Percentiles rank a stretch among this genome's conserved stretches.
Evolutionary conservation across 441 rosid genomes (phyloP).

Genomic region (Monsonia emarginata): DNA sequence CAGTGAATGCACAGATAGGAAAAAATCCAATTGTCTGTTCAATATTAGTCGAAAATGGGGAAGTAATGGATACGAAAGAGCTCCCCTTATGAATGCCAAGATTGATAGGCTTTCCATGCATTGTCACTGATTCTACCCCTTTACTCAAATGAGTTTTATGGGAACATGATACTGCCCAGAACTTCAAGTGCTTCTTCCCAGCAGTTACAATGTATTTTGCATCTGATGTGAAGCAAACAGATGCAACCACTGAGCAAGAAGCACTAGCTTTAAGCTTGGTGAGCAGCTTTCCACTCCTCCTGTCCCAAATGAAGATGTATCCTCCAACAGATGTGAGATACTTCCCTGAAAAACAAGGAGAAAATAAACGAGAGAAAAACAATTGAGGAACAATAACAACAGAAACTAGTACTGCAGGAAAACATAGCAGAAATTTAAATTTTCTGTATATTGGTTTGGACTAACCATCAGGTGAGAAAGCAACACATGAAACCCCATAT

Average conservation of each 20-base stretch:
- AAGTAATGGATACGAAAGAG: slow-evolving; percentile 52
- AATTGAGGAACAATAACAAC: background rate
- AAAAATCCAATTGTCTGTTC: slow-evolving; percentile 29
- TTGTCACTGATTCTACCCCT: slow-evolving; percentile 28
- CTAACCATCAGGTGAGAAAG: slow-evolving; percentile 80
- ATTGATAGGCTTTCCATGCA: slow-evolving; percentile 51
- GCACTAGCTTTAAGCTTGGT: slow-evolving; percentile 70
- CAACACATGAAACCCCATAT: slow-evolving; percentile 63
- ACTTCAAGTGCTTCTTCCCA: slow-evolving; percentile 70
- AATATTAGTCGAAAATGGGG: slow-evolving; percentile 26
- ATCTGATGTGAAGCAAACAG: slow-evolving; percentile 60
- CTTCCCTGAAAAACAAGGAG: slow-evolving; percentile 36
- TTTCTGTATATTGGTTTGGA: slow-evolving; percentile 8
- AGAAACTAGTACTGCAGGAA: background rate
- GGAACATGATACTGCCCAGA: slow-evolving; percentile 55
- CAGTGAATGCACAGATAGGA: slow-evolving; percentile 51
- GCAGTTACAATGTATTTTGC: slow-evolving; percentile 61
- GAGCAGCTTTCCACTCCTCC: slow-evolving; percentile 45
- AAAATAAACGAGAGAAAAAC: background rate
- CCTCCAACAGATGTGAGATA: slow-evolving; percentile 74
- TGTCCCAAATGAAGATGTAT: slow-evolving; percentile 73
- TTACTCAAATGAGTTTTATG: slow-evolving; percentile 41
- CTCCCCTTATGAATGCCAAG: slow-evolving; percentile 51
- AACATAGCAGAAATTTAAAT: background rate
- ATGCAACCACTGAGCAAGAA: slow-evolving; percentile 40